Base-by-base conservation (phyloP, 257 asterid species). In the Haberlea rhodopensis region DNA sequence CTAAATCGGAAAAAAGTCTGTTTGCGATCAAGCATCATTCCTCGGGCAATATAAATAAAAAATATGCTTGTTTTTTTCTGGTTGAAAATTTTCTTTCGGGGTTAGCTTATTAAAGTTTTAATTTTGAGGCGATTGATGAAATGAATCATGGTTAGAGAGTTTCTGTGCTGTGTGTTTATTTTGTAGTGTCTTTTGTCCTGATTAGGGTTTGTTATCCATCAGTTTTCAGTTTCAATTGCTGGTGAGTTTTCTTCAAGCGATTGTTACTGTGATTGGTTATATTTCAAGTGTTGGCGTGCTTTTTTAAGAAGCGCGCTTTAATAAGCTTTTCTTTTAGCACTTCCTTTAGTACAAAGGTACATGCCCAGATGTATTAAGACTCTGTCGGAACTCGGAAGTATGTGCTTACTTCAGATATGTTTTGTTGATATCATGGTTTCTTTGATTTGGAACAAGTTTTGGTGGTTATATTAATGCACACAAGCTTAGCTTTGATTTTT, bases 1-100 rank as follows among this genome's bases (percentile, higher is more conserved):
- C 20, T 52, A 69, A 68, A 56, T 79, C 72, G 69, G 72, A 31
- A 43, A 16, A 4, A 1, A 13, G 19, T 65, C 11, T 45, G 22
- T 22, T 53, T 26, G 51, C 11, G 4, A n/a, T 18, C 2, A 2
- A 24, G 16, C 8, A 3, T 11, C 51, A 26, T 43, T 23, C 53
- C 7, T 34, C 29, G n/a, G 37, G 6, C 29, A 29, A 21, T 31
- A 55, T 11, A 6, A 10, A 18, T 8, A 60, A 19, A 52, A 60
- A 34, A 6, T 37, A 27, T 20, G 8, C 21, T 3, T 53, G 32
- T 29, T 20, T 28, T 34, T 65, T 16, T 8, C 52, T 51, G 5
- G 27, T 29, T 60, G 66, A 11, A 25, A 37, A 37, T 37, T 37
- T 11, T 37, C 15, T 43, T 46, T 34, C 6, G 11, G 15, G 26